Base-by-base conservation (phyloP, 257 asterid genomes). In the Plantago ovata region DNA sequence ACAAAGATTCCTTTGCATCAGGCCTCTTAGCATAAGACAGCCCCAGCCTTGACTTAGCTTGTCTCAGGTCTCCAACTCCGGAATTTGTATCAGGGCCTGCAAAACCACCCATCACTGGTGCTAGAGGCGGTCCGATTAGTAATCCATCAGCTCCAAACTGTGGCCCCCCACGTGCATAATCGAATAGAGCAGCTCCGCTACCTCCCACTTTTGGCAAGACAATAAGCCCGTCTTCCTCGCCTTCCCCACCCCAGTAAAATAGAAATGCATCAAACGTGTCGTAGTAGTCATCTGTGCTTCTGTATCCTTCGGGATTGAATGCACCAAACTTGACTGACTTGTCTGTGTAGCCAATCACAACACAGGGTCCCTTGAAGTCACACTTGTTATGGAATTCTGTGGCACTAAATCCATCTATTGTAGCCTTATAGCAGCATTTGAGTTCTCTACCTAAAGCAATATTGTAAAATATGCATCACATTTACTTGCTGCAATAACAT, bases 281-380 rank as follows among this genome's bases (percentile, higher is more conserved):
- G 18, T 84, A 86, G 62, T 86, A 90, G 62, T 89, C 94, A 52
- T 87, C 97, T 2, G 96, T 90, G 75, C 98, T 90, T 71, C 98
- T 60, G 22, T 85, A 87, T 49, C 98, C 98, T 47, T 87, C 95
- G 14, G 96, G 98, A 65, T 72, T 91, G 51, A 91, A 91, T 38
- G 96, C 96, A 32, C 96, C 95, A 63, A 90, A 90, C 56, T 87
- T 90, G 79, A 81, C 69, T 12, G 72, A 72, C 24, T 66, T 53
- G 61, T 66, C 57, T 12, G 98, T 91, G 81, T 81, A 87, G 63
- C 93, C 92, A 46, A 87, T 69, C 50, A 87, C 72, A 23, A 87
- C 95, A 72, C 96, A 91, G 16, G 95, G 96, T 61, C 98, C 96
- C 39, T 87, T 91, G 68, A 91, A 91, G 72, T 87, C 95, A 66